Base-by-base conservation (phyloP, 2,329 filamentous ascomycete genomes). In the Amylocarpus encephaloides region DNA sequence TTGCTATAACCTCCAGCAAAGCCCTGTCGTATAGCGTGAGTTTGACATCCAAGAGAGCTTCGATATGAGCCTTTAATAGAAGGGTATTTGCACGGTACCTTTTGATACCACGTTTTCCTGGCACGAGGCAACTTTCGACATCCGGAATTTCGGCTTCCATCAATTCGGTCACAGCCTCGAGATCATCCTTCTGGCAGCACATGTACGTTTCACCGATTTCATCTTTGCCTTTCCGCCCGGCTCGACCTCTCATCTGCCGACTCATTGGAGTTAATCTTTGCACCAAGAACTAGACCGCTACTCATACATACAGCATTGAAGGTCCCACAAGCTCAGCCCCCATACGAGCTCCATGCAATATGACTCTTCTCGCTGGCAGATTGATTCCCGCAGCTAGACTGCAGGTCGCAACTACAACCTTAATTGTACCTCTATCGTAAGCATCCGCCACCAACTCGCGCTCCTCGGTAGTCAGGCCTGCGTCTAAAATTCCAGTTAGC, bases 371-470 rank as follows among this genome's bases (percentile, higher is more conserved):
- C 6, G 86, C 86, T 12, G 78, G 78, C 61, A 91, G 70, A 66
- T 91, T 90, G 51, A 91, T 88, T n/a, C 86, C 86, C 12, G 86
- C 86, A n/a, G 86, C 86, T 50, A 91, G 74, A 63, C 85, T 88
- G 60, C 85, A 89, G 1, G 86, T 91, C 34, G 86, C 86, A 13
- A 88, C 80, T 46, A 88, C 82, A 1, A 88, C 79, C 57, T 84
- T 83, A 15, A 90, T 64, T 5, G 77, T 71, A 0, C 86, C 85
- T 35, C 70, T 66, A 62, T 90, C 86, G 57, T 88, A 90, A 11
- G 85, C 85, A 33, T 74, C 75, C 2, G 85, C 81, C 48, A 90
- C 76, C 6, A 89, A 68, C 43, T 88, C 85, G 43, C 86, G 76
- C 64, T 91, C 86, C 67, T 91, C 86, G 0, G 77, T 82, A 0